Evolutionary conservation across 805 yeast species (phyloP), one percentile per base, ranked within the genome.

Genomic region (Sungouiella blattae): DNA sequence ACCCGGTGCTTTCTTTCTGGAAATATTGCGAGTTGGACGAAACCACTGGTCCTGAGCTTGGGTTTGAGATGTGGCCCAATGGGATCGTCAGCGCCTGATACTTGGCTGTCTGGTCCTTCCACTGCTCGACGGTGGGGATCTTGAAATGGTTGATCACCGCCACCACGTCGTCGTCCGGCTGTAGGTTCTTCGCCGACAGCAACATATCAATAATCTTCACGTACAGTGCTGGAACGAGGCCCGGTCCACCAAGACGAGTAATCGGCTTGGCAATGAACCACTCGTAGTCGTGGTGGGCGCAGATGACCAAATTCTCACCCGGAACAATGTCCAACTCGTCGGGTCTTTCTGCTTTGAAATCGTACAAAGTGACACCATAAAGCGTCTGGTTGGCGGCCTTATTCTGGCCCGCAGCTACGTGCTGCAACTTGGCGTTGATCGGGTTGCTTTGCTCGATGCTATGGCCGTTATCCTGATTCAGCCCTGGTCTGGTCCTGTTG

Each of bases 201-300:
- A 78, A 67, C 39, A 88, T 73, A 58, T 93, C 95, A 26, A 91
- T 78, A 24, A 91, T 74, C 53, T 87, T 86, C 16, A 93, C 93
- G 52, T 85, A 93, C 13, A 86, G 77, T 4, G 87, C 89, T 0
- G 99, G 98, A 6, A 93, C 94, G 30, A 93, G 70, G 1, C 99
- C 98, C 0, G 98, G 98, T 1, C 97, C 98, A 17, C 98, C 98
- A 25, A 93, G 68, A 36, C 97, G 71, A 40, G 91, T 94, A 28
- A 93, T 85, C 11, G 96, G 96, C 58, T 93, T 93, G 4, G 97
- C 98, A 40, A 93, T 93, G 50, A 88, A 89, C 99, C 99, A 93
- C 63, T 94, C 99, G 46, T 71, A 84, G 37, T 87, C 88, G 55
- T 91, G 95, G 60, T 91, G 97, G 2, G 99, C 99, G 62, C 96